Evolutionary conservation across 257 asterid genomes (phyloP).

Genomic region (Ajuga chamaepitys): DNA sequence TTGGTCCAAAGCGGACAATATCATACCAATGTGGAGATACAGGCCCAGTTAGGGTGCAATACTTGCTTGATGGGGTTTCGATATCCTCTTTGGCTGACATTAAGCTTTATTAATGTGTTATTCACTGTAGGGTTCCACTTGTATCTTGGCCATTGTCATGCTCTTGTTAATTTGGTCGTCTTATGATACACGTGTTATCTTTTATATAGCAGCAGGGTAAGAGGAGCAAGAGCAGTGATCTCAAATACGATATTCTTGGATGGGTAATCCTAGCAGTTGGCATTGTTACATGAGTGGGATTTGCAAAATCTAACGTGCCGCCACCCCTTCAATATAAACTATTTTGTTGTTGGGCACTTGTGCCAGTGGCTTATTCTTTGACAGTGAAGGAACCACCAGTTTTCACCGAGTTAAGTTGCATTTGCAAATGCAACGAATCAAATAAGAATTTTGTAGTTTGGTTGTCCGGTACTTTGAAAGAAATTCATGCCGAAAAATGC

Average conservation of each 20-base stretch:
- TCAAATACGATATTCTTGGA: slow-evolving; percentile 44
- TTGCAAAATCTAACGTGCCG: slow-evolving; percentile 45
- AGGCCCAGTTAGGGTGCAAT: too few species aligned
- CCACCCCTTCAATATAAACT: slow-evolving; percentile 38
- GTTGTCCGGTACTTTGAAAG: neutral
- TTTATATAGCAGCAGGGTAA: slow-evolving; percentile 32
- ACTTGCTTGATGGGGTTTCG: neutral
- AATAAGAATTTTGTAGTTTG: slow-evolving; percentile 62
- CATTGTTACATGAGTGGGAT: slow-evolving; percentile 44
- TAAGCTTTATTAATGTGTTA: neutral
- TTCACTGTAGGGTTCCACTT: neutral
- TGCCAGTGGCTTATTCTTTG: too few species aligned
- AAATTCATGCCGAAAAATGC: too few species aligned
- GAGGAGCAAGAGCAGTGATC: slow-evolving; percentile 38
- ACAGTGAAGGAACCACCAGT: too few species aligned
- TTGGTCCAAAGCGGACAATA: too few species aligned
- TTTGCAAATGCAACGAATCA: neutral
- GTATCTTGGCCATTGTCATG: neutral
- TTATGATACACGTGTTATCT: slow-evolving; percentile 30
- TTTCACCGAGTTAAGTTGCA: too few species aligned
- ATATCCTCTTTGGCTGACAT: neutral
- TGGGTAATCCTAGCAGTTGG: slow-evolving; percentile 62
- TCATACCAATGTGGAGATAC: too few species aligned
- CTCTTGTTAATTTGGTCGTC: neutral
- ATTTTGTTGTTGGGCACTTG: neutral